These are phyloP conservation scores for Quercus suber DNA, from an alignment of 306 rosid genomes.

Conservation along the genomic window DNA sequence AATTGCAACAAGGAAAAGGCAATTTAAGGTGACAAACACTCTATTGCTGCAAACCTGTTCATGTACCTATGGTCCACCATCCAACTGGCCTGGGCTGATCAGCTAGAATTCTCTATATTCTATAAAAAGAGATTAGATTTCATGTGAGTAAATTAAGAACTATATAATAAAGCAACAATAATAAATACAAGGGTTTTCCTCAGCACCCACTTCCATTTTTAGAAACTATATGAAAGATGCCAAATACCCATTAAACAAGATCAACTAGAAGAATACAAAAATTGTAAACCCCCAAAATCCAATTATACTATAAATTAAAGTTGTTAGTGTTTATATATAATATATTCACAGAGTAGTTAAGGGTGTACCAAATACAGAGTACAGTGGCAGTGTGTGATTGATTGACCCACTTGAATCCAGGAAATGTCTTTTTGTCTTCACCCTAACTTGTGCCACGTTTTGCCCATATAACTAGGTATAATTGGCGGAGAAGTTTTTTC, in stretches of 20 bases:
- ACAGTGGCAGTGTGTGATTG: background rate
- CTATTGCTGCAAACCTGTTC: background rate
- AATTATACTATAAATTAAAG: background rate
- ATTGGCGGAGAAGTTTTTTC: fast-evolving
- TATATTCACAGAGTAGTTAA: background rate
- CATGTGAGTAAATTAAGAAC: slow-evolving; percentile 9
- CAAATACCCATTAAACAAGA: slow-evolving; percentile 20
- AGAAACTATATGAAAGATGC: slow-evolving; percentile 10
- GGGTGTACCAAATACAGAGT: background rate
- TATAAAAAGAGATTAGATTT: slow-evolving; percentile 8
- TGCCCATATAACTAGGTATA: fast-evolving
- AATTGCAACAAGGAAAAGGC: background rate
- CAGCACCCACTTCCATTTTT: slow-evolving; percentile 10
- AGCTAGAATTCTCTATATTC: background rate
- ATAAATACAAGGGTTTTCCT: slow-evolving; percentile 8
- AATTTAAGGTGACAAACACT: background rate
- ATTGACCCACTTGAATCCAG: slow-evolving; percentile 18
- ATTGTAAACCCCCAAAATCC: background rate
- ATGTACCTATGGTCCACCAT: background rate
- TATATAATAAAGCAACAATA: background rate
- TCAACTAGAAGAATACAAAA: slow-evolving; percentile 20
- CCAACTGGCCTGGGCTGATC: background rate
- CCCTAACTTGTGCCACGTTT: too few relatives aligned
- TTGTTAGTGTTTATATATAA: background rate
- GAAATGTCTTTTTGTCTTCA: slow-evolving; percentile 18